Evolutionary conservation across 768 basidiomycete genomes (phyloP).

Genomic region (Mrakia hoshinonis): DNA sequence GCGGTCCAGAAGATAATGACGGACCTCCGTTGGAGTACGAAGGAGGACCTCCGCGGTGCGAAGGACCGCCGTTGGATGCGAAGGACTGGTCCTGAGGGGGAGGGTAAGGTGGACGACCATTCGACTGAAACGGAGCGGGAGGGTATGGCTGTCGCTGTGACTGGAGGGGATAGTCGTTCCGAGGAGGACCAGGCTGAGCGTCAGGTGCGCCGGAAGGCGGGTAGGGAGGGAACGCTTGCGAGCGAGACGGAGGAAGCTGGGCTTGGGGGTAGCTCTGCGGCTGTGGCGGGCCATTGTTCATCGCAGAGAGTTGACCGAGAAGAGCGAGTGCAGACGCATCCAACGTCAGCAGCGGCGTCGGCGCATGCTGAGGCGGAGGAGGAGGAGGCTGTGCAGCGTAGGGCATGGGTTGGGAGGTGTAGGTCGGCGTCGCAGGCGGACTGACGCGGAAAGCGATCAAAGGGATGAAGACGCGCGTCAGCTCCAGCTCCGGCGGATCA

Average conservation of each 20-base stretch:
- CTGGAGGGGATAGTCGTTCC: background rate
- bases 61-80: background rate
- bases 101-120: too few relatives aligned
- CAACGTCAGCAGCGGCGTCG: background rate
- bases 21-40: background rate
- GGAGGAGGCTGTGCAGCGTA: background rate
- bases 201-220: too few relatives aligned
- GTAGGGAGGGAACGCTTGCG: background rate
- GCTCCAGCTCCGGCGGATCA: too few relatives aligned
- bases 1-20: background rate
- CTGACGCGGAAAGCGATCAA: too few relatives aligned
- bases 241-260: background rate
- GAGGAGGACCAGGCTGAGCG: background rate
- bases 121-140: too few relatives aligned
- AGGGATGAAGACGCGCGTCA: background rate
- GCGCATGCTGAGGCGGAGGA: background rate
- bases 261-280: background rate
- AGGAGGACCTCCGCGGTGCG: background rate
- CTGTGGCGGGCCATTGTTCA: background rate
- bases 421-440: too few relatives aligned
- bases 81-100: background rate
- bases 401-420: background rate
- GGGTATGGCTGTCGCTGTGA: background rate
- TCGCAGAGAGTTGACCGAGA: background rate
- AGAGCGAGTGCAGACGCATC: background rate